Conservation (phyloP, 805 yeast genomes). For the Kodamaea hsintzibuensis region DNA sequence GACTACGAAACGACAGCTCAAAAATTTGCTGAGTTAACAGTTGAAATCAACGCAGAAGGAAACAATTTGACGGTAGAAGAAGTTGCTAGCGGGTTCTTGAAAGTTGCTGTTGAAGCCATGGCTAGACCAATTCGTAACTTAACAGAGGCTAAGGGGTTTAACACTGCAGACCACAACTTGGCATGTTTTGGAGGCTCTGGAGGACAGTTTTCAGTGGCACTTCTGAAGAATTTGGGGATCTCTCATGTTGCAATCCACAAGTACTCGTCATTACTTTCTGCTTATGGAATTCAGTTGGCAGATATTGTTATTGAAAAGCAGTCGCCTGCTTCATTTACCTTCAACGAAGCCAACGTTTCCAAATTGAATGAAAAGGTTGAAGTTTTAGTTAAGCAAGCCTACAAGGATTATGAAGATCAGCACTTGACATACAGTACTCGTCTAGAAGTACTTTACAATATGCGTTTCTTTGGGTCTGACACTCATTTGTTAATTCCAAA, state of each 20-base stretch:
- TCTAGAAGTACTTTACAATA: constrained; percentile 67
- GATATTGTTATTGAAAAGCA: constrained; percentile 40
- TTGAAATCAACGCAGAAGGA: constrained; percentile 52
- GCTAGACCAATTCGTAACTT: constrained; percentile 84
- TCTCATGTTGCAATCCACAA: constrained; percentile 69
- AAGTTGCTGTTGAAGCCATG: constrained; percentile 87
- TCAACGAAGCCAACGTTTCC: constrained; percentile 24
- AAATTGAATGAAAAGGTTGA: constrained; percentile 48
- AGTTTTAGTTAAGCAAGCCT: constrained; percentile 44
- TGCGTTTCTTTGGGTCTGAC: constrained; percentile 89
- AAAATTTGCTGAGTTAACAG: constrained; percentile 57
- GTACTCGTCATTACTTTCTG: constrained; percentile 81
- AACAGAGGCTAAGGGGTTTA: constrained; percentile 82
- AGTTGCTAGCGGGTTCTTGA: constrained; percentile 77
- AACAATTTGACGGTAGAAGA: constrained; percentile 54
- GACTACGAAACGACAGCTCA: constrained; percentile 39
- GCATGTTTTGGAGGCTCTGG: constrained; percentile 95
- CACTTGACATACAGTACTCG: constrained; percentile 48
- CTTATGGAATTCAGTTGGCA: constrained; percentile 86
- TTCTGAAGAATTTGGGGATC: constrained; percentile 73
- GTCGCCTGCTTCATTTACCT: constrained; percentile 33
- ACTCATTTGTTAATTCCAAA: constrained; percentile 71
- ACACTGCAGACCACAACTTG: constrained; percentile 62
- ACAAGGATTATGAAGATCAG: constrained; percentile 44
- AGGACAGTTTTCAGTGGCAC: constrained; percentile 83